Base-by-base conservation (phyloP, 169 alveolate genomes). In the Plasmodium malariae region DNA sequence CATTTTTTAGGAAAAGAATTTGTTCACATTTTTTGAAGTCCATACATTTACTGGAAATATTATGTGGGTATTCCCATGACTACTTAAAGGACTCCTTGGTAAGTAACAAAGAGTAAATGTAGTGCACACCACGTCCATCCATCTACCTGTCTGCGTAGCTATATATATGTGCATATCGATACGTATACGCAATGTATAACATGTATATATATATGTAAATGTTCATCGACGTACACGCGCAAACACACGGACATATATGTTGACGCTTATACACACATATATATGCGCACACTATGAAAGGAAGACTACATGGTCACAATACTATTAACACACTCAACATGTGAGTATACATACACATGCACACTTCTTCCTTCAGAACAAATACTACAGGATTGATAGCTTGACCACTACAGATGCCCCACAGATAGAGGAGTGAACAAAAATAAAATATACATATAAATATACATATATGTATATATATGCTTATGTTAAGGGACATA, bases 31-130 rank as follows among this genome's bases (percentile, higher is more conserved):
- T 83, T 59, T 57, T 83, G 49, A 83, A 68, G 49, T 83, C 91
- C 2, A 83, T 83, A 55, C 91, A 83, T 34, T 45, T 83, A 62
- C 71, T 83, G 54, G 91, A 83, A 65, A 83, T 83, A 36, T 62
- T 83, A 34, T 83, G 91, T 43, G 91, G 91, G 28, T 83, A 83
- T 28, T 83, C 91, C 19, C 91, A 83, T 60, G 91, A 83, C 40
- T 83, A 83, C 43, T 60, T 83, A 62, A 83, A 54, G 65, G 91
- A 83, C 67, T 83, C 91, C n/a, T 43, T 83, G 60, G 89, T 76
- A 76, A 76, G 60, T 32, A 71, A 12, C 19, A 59, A 45, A 59
- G 26, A 19, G n/a, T n/a, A n/a, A n/a, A n/a, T n/a, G n/a, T n/a
- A n/a, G n/a, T n/a, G n/a, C n/a, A n/a, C n/a, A n/a, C n/a, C n/a